Base-by-base conservation (phyloP, 2,329 filamentous ascomycete species). In the Lecanicillium sp. region DNA sequence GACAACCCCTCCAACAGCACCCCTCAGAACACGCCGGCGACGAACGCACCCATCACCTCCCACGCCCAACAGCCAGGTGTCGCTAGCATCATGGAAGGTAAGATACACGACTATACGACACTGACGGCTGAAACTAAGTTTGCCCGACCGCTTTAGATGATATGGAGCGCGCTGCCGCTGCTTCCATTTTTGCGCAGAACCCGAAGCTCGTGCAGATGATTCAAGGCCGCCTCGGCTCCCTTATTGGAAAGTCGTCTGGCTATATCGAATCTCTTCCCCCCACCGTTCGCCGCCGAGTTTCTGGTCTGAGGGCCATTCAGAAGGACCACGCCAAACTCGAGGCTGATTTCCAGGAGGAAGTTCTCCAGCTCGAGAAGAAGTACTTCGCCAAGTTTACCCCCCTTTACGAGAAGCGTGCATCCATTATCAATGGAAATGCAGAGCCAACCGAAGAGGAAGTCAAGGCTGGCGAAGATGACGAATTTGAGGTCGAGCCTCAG, bases 351-450 rank as follows among this genome's bases (percentile, higher is more conserved):
- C 94, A 98, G 65, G 89, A 97, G 66, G 94, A 97, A 69, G 89
- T 98, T 46, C 77, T 98, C 43, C 83, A 96, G 65, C 79, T 98
- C 19, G 92, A 98, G 77, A 98, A 98, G 79, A 96, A 96, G 71
- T 98, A 95, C 69, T 97, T 97, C 56, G 87, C 86, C 68, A 97
- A 97, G 70, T 98, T 96, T 70, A 94, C 87, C 39, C 92, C 92
- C 44, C 79, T 98, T 36, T 98, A 98, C 69, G 72, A 96, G 74
- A 92, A 92, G 75, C 89, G 92, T 64, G 79, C 89, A 46, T 77
- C 81, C 54, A 97, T 98, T 53, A 75, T 98, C 64, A 97, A 96
- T 66, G 92, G 92, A 53, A 68, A 69, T 47, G 63, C 71, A 44
- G 92, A 98, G 71, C 92, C 92, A 20, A 87, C 84, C 44, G 86